Evolutionary conservation across 441 rosid genomes (phyloP), one percentile per base, ranked within the genome.

Genomic region (Adansonia rubrostipa): DNA sequence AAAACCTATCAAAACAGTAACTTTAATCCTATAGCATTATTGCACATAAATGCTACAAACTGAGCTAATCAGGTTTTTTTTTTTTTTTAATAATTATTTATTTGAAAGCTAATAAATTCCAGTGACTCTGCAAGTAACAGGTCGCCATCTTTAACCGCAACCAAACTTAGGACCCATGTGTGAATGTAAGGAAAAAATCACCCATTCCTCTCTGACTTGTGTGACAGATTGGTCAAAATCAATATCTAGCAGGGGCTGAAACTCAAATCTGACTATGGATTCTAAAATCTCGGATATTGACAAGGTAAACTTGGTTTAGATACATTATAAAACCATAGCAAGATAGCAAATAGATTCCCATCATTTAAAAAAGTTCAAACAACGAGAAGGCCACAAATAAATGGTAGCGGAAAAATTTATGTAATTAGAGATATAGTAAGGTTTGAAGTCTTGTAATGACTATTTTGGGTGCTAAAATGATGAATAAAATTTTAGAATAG

Each of bases 21-120:
- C 8, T 33, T 63, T 13, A 47, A 4, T 10, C 54, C 54, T 10
- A 45, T 24, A 70, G 56, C 19, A 24, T 62, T 3, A 61, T 1
- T 22, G 40, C 19, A 50, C 44, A 50, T 14, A 70, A 70, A 70
- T 70, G 60, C 74, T 50, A 50, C 10, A 22, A 70, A 50, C 11
- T 6, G 6, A 4, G 40, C 42, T 20, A 20, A 22, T 48, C 19
- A 2, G 19, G 36, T 17, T 19, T 57, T 0, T 14, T 63, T 63
- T 36, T 22, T 24, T 4, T 4, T 13, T 62, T 24, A 62, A 28
- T 14, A 54, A n/a, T 54, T 56, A 56, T 6, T 56, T 8, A 19
- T 6, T 19, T 57, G 28, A 57, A 20, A 58, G 14, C 63, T 20
- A 4, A 58, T 2, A 58, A 42, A 9, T 58, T 20, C 5, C 3